Conservation (phyloP, 192 early-diverging fungal species). For the Coemansia sp. region DNA sequence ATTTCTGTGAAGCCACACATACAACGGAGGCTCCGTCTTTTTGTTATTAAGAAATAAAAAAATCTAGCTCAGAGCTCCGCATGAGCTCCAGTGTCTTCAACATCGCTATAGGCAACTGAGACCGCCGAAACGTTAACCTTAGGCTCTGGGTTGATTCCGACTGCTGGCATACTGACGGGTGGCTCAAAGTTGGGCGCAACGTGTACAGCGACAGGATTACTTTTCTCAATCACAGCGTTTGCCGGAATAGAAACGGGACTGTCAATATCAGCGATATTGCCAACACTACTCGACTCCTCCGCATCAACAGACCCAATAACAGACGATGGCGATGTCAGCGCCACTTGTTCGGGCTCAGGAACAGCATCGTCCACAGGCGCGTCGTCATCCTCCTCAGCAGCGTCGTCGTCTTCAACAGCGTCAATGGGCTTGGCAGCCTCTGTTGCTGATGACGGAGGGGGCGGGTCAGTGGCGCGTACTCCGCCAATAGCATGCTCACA, state of each 20-base stretch:
- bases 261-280: constrained; percentile 16
- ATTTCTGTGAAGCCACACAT: neutral
- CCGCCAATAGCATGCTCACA: constrained; percentile 64
- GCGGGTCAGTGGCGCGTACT: constrained; percentile 27
- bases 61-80: neutral
- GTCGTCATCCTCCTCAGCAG: neutral
- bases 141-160: neutral
- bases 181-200: constrained; percentile 11
- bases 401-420: neutral
- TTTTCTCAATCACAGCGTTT: neutral
- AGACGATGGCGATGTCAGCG: neutral
- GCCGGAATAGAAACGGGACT: neutral
- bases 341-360: constrained; percentile 5
- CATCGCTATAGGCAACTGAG: constrained; percentile 1
- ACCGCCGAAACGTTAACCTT: neutral
- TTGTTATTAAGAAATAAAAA: neutral
- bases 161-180: neutral
- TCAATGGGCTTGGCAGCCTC: neutral
- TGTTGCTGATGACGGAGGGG: constrained; percentile 13
- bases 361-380: constrained; percentile 2
- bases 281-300: neutral
- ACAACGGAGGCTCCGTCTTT: neutral
- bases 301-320: neutral
- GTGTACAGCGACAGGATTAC: neutral
- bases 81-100: constrained; percentile 1